phyloP scores from a whole-genome alignment of 352 stramenopile genomes.

The Phytophthora pseudosyringae region DNA sequence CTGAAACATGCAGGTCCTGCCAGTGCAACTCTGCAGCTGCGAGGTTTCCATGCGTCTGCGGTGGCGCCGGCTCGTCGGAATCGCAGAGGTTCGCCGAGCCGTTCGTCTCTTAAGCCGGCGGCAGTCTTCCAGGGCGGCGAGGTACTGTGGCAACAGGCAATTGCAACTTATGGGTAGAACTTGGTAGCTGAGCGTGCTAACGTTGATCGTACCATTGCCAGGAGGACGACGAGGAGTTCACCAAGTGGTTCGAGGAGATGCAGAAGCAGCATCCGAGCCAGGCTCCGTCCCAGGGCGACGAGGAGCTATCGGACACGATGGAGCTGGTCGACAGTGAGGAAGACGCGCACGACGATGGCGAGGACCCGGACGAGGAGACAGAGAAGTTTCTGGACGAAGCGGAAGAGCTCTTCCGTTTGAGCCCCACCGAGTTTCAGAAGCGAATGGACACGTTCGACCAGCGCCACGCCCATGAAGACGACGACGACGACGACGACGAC shows the following conservation, averaged over 20 bases:
- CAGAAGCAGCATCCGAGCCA: slow-evolving; percentile 45
- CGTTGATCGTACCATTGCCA: slow-evolving; percentile 11
- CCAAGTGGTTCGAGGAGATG: slow-evolving; percentile 57
- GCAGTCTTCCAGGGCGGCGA: slow-evolving; percentile 43
- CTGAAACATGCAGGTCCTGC: slow-evolving; percentile 21
- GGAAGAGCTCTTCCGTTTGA: slow-evolving; percentile 71
- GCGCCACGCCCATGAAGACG: slow-evolving; percentile 39
- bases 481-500: slow-evolving; percentile 41
- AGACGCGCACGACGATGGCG: slow-evolving; percentile 45
- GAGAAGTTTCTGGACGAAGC: slow-evolving; percentile 76
- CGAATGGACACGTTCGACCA: slow-evolving; percentile 60
- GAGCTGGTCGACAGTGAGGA: slow-evolving; percentile 39
- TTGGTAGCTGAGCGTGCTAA: slow-evolving; percentile 3
- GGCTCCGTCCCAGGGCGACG: slow-evolving; percentile 18
- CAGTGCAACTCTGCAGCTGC: slow-evolving; percentile 24
- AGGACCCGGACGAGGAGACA: slow-evolving; percentile 57
- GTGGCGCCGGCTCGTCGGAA: slow-evolving; percentile 49
- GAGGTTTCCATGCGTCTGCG: slow-evolving; percentile 51
- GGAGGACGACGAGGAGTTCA: slow-evolving; percentile 50
- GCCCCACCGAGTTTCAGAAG: slow-evolving; percentile 66
- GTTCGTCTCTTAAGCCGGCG: slow-evolving; percentile 24
- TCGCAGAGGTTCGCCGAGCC: slow-evolving; percentile 35
- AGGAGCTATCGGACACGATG: slow-evolving; percentile 37
- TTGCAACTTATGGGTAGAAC: background rate
- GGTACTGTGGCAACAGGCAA: slow-evolving; percentile 26